Base-by-base conservation (phyloP, 2,329 filamentous ascomycete species). In the Pseudogymnoascus sp. region DNA sequence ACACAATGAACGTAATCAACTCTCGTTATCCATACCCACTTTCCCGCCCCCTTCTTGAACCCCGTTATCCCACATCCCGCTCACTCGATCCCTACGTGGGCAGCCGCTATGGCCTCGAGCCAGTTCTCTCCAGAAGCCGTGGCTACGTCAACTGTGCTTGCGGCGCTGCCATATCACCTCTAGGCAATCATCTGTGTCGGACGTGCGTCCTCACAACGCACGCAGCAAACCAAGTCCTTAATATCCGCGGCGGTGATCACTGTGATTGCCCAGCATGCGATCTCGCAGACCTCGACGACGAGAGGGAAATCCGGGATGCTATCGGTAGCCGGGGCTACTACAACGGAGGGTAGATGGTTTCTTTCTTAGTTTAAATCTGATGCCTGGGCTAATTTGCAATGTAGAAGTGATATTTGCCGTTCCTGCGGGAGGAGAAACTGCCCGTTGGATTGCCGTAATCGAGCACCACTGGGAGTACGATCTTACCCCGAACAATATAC, bases 1-100 rank as follows among this genome's bases (percentile, higher is more conserved):
- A 35, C 57, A 38, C 57, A 58, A 58, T 58, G 57, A 58, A 58
- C 57, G 57, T 58, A 37, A 38, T 58, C 30, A 58, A 38, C 57
- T 25, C 57, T 35, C 32, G 57, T 25, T 58, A 58, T 25, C 57
- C 57, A 28, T 58, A 58, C n/a, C 43, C 43, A 6, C 43, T 54
- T 1, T 58, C 57, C 18, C 57, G 32, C 7, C 32, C 57, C 8
- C 35, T 58, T 58, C 18, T 28, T 14, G 57, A 58, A 28, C 57
- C 57, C 12, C 57, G 57, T 14, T 58, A 58, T 14, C 57, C 57
- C 12, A 3, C 57, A 12, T 58, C 32, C 32, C 57, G 57, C 57
- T 35, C 57, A n/a, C 57, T 58, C 57, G 57, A 58, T 7, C 35
- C 32, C 35, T 38, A 35, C 30, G 11, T 38, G 22, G 32, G 57